Evolutionary conservation across 2,329 filamentous ascomycete genomes (phyloP).

Genomic region (Hymenoscyphus repandus): DNA sequence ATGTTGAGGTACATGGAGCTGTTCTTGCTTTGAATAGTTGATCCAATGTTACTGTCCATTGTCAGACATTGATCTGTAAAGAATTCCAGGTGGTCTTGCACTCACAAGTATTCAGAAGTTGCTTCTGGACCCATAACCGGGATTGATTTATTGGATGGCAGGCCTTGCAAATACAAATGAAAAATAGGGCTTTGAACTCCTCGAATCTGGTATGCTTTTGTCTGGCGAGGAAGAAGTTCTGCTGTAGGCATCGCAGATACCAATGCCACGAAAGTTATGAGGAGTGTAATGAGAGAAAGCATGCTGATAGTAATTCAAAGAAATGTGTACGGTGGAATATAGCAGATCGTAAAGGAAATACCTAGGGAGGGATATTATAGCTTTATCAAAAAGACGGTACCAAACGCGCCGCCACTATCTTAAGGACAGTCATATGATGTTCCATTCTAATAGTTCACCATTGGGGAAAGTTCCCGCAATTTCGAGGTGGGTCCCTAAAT

Average conservation of each 20-base stretch:
- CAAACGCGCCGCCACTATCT: not conserved
- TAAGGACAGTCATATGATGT: slow-evolving; percentile 9
- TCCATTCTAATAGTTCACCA: slow-evolving; percentile 4
- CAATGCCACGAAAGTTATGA: not conserved
- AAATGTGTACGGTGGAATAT: not conserved
- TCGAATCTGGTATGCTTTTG: slow-evolving; percentile 41
- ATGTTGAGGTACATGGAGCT: slow-evolving; percentile 45
- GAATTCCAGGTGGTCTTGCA: not conserved
- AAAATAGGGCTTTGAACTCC: slow-evolving; percentile 45
- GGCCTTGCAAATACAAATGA: slow-evolving; percentile 46
- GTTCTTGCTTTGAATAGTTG: slow-evolving; percentile 45
- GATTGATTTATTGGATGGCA: slow-evolving; percentile 30
- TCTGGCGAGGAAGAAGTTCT: not conserved
- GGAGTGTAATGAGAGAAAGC: not conserved
- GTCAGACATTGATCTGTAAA: not conserved
- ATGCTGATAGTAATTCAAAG: not conserved
- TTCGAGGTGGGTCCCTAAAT: slow-evolving; percentile 5
- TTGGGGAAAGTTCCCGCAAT: not conserved
- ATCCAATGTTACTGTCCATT: slow-evolving; percentile 35
- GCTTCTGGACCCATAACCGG: slow-evolving; percentile 48
- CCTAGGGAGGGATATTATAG: not conserved
- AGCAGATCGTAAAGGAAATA: not conserved
- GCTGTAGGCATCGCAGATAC: slow-evolving; percentile 1
- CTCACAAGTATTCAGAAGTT: slow-evolving; percentile 40
- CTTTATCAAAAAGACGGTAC: not conserved